Conservation (phyloP, 1,284 basidiomycete species). For the Ustilago lituana region DNA sequence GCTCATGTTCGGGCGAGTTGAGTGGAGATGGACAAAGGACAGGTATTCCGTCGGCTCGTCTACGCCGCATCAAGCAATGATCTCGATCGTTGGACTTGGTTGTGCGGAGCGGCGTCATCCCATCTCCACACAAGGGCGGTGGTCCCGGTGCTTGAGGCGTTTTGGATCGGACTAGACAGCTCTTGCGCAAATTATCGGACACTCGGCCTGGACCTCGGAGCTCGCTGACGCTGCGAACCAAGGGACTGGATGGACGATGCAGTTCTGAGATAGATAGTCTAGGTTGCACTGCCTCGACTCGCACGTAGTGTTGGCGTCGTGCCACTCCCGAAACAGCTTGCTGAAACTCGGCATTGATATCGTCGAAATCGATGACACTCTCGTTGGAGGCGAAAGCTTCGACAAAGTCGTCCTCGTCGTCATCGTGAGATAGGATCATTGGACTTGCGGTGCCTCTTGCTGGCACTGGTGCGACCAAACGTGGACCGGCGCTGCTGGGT, state of each 20-base stretch:
- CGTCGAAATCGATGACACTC: conserved; percentile 24
- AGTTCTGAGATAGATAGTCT: neutral
- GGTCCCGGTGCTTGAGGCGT: conserved; percentile 35
- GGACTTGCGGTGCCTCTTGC: conserved; percentile 21
- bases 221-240: conserved; percentile 12
- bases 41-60: conserved; percentile 31
- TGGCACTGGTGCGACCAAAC: conserved; percentile 26
- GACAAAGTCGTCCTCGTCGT: conserved; percentile 9
- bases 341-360: conserved; percentile 29
- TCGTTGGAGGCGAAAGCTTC: conserved; percentile 25
- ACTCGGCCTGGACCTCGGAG: conserved; percentile 1
- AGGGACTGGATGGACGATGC: conserved; percentile 10
- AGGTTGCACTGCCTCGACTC: neutral
- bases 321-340: conserved; percentile 22
- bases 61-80: conserved; percentile 8
- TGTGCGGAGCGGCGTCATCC: conserved; percentile 17
- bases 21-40: conserved; percentile 28
- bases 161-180: conserved; percentile 31
- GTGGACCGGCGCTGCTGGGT: conserved; percentile 9
- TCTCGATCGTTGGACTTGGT: conserved; percentile 25
- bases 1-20: conserved; percentile 21
- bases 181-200: conserved; percentile 13
- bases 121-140: conserved; percentile 13
- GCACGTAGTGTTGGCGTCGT: neutral
- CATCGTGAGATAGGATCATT: conserved; percentile 11